Evolutionary conservation across 116 monocot species (phyloP).

Genomic region (Posidonia oceanica): DNA sequence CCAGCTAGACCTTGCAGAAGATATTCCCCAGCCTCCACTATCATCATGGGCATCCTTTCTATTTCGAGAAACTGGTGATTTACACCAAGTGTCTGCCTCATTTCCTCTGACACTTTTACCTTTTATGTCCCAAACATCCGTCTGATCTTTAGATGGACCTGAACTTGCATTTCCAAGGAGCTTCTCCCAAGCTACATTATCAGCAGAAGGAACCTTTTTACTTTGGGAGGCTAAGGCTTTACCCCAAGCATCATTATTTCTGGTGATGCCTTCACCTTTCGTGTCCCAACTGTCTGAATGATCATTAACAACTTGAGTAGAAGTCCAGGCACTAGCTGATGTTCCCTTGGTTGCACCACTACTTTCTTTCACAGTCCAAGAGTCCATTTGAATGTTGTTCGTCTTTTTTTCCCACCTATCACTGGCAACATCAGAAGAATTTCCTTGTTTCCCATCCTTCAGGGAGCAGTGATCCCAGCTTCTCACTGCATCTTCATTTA

Average conservation of each 20-base stretch:
- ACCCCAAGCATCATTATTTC: slow-evolving; percentile 6
- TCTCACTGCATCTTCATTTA: too few relatives aligned
- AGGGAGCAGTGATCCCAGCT: background rate
- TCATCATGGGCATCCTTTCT: background rate
- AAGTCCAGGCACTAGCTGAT: background rate
- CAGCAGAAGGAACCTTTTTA: background rate
- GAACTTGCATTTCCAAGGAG: background rate
- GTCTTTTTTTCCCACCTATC: slow-evolving; percentile 1
- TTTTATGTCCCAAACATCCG: slow-evolving; percentile 4
- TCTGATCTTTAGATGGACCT: background rate
- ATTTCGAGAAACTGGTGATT: background rate
- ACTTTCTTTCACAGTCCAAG: background rate
- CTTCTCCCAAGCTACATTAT: slow-evolving; percentile 3
- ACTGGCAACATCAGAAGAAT: background rate
- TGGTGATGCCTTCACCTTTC: background rate
- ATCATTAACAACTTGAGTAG: background rate
- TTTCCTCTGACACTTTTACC: slow-evolving; percentile 4
- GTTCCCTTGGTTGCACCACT: background rate
- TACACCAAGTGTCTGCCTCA: slow-evolving; percentile 4
- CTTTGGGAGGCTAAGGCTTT: background rate
- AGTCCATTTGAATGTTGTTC: background rate
- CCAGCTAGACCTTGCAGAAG: background rate
- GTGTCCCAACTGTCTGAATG: background rate
- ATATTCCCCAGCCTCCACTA: background rate
- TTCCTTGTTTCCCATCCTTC: slow-evolving; percentile 5